Conservation (phyloP, 2,329 filamentous ascomycete species). For the Monilinia aucupariae region DNA sequence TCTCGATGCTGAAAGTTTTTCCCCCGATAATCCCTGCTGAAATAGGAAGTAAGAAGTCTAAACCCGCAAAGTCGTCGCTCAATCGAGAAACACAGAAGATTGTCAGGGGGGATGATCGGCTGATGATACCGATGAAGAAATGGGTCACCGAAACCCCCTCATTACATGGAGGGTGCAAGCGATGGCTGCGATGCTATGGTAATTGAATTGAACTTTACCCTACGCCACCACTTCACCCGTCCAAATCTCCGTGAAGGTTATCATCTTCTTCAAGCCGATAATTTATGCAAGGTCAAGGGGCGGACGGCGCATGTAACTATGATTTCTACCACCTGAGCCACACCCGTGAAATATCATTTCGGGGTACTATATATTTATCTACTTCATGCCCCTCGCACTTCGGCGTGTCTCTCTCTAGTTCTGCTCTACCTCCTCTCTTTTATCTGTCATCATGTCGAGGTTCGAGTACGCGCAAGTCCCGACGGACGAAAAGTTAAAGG, state of each 20-base stretch:
- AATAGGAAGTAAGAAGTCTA: too few species aligned
- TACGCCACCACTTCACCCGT: neutral
- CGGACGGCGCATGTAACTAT: constrained; percentile 6
- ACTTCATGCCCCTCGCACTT: neutral
- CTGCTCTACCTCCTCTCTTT: neutral
- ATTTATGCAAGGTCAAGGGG: constrained; percentile 8
- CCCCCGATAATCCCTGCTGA: too few species aligned
- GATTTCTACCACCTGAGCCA: constrained; percentile 7
- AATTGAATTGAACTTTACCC: neutral
- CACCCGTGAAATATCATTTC: neutral
- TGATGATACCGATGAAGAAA: constrained; percentile 12
- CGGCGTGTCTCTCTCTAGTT: neutral
- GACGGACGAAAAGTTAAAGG: constrained; percentile 4
- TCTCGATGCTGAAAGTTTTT: too few species aligned
- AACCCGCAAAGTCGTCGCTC: too few species aligned
- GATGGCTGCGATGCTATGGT: neutral
- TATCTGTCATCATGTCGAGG: constrained; percentile 7
- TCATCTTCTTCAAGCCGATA: neutral
- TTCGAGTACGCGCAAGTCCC: constrained; percentile 6
- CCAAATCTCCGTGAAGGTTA: neutral
- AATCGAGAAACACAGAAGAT: neutral
- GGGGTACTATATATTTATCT: neutral
- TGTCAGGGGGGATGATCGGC: constrained; percentile 11
- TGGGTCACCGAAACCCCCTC: constrained; percentile 7
- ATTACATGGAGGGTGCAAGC: neutral